A percentile compares a stretch with the other conserved stretches of the same genome.
These are phyloP conservation scores for Candida jianshihensis DNA, from an alignment of 805 yeast genomes.

Conservation along the genomic window DNA sequence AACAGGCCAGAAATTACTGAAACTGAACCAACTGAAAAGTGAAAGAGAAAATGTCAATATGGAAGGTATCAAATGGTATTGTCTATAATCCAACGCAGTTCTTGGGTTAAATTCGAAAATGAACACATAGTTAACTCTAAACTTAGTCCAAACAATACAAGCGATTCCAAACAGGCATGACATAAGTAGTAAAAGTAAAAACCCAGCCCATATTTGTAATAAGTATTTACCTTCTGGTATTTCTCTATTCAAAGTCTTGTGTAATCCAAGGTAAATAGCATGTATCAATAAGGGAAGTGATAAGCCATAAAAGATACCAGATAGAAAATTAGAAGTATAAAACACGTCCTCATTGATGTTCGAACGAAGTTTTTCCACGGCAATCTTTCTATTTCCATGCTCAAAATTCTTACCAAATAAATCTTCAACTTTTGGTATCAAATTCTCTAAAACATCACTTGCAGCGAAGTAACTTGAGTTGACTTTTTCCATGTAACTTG, in stretches of 20 bases:
- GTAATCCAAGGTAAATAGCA: constrained; percentile 47
- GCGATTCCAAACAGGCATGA: constrained; percentile 58
- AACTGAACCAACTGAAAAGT: constrained; percentile 69
- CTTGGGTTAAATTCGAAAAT: constrained; percentile 82
- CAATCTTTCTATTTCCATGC: constrained; percentile 62
- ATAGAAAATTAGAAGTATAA: constrained; percentile 40
- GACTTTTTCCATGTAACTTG: constrained; percentile 49
- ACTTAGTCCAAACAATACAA: constrained; percentile 64
- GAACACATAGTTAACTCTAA: constrained; percentile 81
- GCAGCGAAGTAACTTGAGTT: constrained; percentile 52
- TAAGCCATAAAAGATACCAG: constrained; percentile 68
- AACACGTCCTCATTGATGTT: constrained; percentile 30
- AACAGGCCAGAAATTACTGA: constrained; percentile 58
- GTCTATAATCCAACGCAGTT: constrained; percentile 56
- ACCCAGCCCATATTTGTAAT: constrained; percentile 92
- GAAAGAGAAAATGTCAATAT: constrained; percentile 48
- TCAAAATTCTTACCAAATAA: constrained; percentile 61
- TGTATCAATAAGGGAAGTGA: constrained; percentile 61
- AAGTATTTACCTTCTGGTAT: constrained; percentile 53
- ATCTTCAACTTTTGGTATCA: constrained; percentile 59
- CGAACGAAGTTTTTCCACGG: constrained; percentile 57
- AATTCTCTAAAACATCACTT: constrained; percentile 59
- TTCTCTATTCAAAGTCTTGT: constrained; percentile 31
- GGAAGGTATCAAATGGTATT: constrained; percentile 61
- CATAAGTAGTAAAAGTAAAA: constrained; percentile 57